Conservation (phyloP, 805 yeast genomes). For the Yarrowia bubula region DNA sequence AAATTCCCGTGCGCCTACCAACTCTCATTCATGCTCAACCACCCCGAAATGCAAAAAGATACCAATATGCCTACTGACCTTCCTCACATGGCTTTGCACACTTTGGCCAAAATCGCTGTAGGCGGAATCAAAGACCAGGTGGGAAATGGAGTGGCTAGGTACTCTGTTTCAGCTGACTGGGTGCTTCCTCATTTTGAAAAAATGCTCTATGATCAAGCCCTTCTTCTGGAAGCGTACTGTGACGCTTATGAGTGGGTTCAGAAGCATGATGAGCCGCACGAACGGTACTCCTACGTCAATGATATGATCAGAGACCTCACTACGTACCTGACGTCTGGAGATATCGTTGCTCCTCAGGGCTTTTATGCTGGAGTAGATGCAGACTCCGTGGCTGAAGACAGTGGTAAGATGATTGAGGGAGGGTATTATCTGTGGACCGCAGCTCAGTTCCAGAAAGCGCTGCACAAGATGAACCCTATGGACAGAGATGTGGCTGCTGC, state of each 20-base stretch:
- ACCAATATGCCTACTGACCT: conserved; percentile 28
- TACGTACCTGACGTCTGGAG: conserved; percentile 33
- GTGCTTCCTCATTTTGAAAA: conserved; percentile 44
- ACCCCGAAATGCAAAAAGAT: conserved; percentile 14
- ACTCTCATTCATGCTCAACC: conserved; percentile 33
- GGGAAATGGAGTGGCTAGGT: conserved; percentile 41
- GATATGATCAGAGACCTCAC: conserved; percentile 32
- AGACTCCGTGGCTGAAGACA: conserved; percentile 12
- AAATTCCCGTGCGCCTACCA: conserved; percentile 41
- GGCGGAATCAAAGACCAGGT: conserved; percentile 44
- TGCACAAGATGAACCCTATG: conserved; percentile 28
- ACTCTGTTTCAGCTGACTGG: conserved; percentile 44
- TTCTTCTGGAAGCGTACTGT: conserved; percentile 38
- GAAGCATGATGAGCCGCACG: conserved; percentile 31
- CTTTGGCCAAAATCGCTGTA: conserved; percentile 37
- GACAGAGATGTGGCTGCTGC: conserved; percentile 40
- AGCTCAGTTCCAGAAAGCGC: conserved; percentile 38
- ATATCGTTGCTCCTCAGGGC: conserved; percentile 33
- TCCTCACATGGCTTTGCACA: conserved; percentile 33
- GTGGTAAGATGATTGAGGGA: conserved; percentile 21
- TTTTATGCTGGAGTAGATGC: conserved; percentile 37
- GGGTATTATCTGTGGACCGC: conserved; percentile 39
- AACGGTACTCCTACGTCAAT: conserved; percentile 28
- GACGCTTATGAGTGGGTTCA: conserved; percentile 35
- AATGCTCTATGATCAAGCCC: conserved; percentile 42